Evolutionary conservation across 148 eudicot species (phyloP).

Genomic region (Drosera capensis): DNA sequence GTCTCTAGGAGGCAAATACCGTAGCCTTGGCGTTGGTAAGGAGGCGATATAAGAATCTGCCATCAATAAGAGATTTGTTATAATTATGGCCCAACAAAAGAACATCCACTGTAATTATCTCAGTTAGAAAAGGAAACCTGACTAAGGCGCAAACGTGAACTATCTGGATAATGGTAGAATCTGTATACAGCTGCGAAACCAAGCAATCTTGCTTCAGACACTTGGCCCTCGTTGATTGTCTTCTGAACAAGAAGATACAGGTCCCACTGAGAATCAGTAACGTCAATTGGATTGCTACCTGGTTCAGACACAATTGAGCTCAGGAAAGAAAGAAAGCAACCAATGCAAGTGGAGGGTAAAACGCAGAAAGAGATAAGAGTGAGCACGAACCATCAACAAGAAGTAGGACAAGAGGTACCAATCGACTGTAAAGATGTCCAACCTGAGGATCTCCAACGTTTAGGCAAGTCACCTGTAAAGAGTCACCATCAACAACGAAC

Average conservation of each 20-base stretch:
- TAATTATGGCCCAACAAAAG: neutral
- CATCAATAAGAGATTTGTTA: slow-evolving; percentile 8
- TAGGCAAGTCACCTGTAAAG: slow-evolving; percentile 37
- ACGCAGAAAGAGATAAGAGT: slow-evolving; percentile 6
- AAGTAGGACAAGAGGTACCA: slow-evolving; percentile 88
- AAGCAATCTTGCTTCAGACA: slow-evolving; percentile 26
- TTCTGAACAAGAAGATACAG: slow-evolving; percentile 44
- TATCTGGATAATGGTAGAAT: slow-evolving; percentile 56
- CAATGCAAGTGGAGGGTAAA: slow-evolving; percentile 1
- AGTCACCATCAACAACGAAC: slow-evolving; percentile 12
- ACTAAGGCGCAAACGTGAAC: slow-evolving; percentile 57
- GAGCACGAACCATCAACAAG: slow-evolving; percentile 96
- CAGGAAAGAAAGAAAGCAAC: neutral
- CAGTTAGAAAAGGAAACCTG: slow-evolving; percentile 33
- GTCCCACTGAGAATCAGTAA: slow-evolving; percentile 85
- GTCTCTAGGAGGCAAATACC: slow-evolving; percentile 51
- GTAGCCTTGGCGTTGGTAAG: slow-evolving; percentile 74
- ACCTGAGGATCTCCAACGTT: no score
- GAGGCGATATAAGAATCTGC: slow-evolving; percentile 82
- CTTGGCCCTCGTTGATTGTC: slow-evolving; percentile 23
- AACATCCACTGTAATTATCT: neutral
- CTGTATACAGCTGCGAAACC: slow-evolving; percentile 82
- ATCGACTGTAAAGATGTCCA: slow-evolving; percentile 69
- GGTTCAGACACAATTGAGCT: slow-evolving; percentile 9
- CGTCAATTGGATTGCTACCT: slow-evolving; percentile 93